phyloP scores from a whole-genome alignment of 768 basidiomycete species.

The Podaxis pistillaris region DNA sequence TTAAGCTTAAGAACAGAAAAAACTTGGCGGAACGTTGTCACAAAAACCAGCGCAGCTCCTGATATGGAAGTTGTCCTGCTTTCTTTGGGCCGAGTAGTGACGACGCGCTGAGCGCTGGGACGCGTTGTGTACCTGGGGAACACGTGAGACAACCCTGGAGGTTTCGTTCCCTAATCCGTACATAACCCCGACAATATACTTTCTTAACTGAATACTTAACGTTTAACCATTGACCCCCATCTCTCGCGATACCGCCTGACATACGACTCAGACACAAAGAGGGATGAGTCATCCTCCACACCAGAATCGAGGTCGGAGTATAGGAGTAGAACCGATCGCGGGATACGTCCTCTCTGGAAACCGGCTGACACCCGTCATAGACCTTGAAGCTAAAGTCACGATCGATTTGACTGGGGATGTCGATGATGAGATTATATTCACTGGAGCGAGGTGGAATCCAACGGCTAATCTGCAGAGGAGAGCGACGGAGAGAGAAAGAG shows the following conservation, averaged over 20 bases:
- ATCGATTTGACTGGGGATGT: conserved; percentile 1
- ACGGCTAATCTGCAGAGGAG: not conserved
- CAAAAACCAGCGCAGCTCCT: conserved; percentile 25
- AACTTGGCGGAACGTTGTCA: conserved; percentile 4
- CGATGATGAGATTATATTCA: not conserved
- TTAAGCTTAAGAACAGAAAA: conserved; percentile 48
- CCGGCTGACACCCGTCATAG: not conserved
- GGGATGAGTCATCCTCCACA: not conserved
- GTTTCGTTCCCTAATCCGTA: too few species aligned
- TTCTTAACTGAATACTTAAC: not conserved
- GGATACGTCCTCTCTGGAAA: not conserved
- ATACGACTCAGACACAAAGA: not conserved
- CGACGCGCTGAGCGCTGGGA: too few species aligned
- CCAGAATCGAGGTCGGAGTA: not conserved
- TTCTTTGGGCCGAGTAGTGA: too few species aligned
- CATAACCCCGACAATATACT: too few species aligned
- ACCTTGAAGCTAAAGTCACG: not conserved
- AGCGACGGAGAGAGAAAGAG: not conserved
- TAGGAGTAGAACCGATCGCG: not conserved
- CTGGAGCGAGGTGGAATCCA: not conserved
- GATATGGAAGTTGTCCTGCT: too few species aligned
- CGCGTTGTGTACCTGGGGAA: too few species aligned
- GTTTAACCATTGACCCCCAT: not conserved
- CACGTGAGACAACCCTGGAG: not conserved
- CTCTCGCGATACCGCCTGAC: not conserved